Base-by-base conservation (phyloP, 2,329 filamentous ascomycete species). In the Neopestalotiopsis rosae region DNA sequence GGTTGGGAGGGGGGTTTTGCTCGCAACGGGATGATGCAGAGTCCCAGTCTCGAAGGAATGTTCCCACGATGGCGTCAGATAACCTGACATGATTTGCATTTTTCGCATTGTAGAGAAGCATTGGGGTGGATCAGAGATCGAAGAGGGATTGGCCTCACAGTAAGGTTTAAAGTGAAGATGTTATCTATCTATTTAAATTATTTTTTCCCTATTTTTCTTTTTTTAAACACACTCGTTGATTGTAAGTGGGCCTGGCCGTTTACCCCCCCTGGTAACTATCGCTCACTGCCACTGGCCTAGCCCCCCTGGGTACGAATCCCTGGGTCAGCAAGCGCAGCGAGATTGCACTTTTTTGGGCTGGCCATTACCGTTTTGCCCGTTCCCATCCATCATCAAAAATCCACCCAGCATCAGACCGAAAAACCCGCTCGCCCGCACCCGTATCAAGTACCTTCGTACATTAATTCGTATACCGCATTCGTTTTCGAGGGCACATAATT, bases 271-370 rank as follows among this genome's bases (percentile, higher is more conserved):
- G 45, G 2, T 59, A 38, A 62, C 12, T 40, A 34, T 40, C 34
- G 17, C 32, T 30, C 57, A 59, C 59, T 62, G 59, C 59, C 59
- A 62, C 59, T 62, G 59, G 59, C 59, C 34, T 20, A 62, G 59
- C 30, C 34, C 34, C 32, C 34, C 13, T 49, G 45, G 45, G 34
- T 38, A 10, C 6, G 10, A 62, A 38, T 20, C 59, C 59, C 32
- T 40, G 59, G 34, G 40, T 62, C 30, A 62, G 32, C 59, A 61
- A 32, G 24, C 24, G 42, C 24, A 52, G 45, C 45, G 17, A 52
- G 45, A 52, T 52, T 52, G 20, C 45, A 52, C 17, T 20, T 52
- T 6, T 38, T 38, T 38, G 34, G 34, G 1, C 34, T 38, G 6
- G 34, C 34, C 34, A 7, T 38, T 38, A 28, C 24, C 24, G 24